Percentiles rank a stretch among this genome's conserved stretches.
Conservation (phyloP, 352 stramenopile species). For the Phytophthora parvispora region DNA sequence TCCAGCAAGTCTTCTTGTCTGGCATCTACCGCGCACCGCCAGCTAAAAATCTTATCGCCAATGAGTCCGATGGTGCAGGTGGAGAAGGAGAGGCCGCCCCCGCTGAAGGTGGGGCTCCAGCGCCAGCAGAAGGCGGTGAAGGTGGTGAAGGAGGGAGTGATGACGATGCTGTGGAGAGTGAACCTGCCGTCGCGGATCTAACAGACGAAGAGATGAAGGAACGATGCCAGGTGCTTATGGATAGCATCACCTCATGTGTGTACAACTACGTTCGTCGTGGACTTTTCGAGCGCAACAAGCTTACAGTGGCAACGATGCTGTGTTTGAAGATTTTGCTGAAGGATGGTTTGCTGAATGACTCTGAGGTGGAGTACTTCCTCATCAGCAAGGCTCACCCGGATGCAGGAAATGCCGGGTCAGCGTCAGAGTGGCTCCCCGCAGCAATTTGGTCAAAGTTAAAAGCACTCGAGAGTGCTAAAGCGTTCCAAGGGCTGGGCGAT, state of each 20-base stretch:
- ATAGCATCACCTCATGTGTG: conserved; percentile 95
- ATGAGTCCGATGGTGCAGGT: conserved; percentile 36
- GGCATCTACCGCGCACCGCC: conserved; percentile 94
- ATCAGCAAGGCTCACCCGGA: conserved; percentile 90
- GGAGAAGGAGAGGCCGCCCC: conserved; percentile 39
- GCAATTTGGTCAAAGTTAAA: conserved; percentile 95
- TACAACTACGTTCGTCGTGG: conserved; percentile 97
- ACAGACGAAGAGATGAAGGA: conserved; percentile 92
- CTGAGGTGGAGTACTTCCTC: conserved; percentile 94
- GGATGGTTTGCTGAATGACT: conserved; percentile 82
- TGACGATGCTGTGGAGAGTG: conserved; percentile 26
- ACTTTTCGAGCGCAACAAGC: conserved; percentile 96
- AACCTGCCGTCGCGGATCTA: conserved; percentile 60
- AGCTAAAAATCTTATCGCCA: conserved; percentile 35
- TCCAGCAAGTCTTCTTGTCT: conserved; percentile 97
- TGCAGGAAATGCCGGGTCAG: conserved; percentile 93
- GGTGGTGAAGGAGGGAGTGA: conserved; percentile 40
- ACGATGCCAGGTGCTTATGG: conserved; percentile 89
- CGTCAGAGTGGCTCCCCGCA: conserved; percentile 94
- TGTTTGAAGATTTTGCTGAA: conserved; percentile 96
- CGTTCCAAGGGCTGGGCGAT: conserved; percentile 95
- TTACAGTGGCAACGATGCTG: conserved; percentile 96
- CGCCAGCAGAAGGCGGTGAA: conserved; percentile 18
- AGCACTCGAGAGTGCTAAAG: conserved; percentile 90
- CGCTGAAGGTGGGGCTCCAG: conserved; percentile 23